phyloP scores from a whole-genome alignment of 257 asterid genomes.

The Nicotiana noctiflora region DNA sequence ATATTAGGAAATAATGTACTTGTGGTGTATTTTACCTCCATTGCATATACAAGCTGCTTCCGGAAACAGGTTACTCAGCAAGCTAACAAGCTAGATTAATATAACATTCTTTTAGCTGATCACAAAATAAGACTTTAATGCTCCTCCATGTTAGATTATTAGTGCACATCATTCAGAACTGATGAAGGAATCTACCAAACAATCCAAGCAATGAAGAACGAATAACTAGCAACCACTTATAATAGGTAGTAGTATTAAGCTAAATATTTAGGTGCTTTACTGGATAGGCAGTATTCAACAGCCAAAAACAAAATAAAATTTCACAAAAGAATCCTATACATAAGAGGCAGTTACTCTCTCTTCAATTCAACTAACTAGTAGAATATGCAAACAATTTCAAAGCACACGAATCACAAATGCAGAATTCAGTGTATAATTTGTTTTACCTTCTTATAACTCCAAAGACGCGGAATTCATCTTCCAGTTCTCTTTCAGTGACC shows the following conservation, averaged over 20 bases:
- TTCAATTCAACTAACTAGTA: too few species aligned
- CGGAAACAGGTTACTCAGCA: neutral
- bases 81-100: neutral
- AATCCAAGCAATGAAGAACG: neutral
- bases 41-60: too few species aligned
- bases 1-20: neutral
- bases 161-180: neutral
- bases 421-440: neutral
- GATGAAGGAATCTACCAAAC: neutral
- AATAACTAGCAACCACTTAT: neutral
- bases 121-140: neutral
- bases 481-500: constrained; percentile 84
- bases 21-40: neutral
- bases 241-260: neutral
- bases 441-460: constrained; percentile 78
- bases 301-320: neutral
- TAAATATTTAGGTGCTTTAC: neutral
- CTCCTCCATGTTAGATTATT: neutral
- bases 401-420: neutral
- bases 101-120: neutral
- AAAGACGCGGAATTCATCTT: constrained; percentile 77
- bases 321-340: neutral
- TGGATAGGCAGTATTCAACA: neutral
- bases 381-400: too few species aligned
- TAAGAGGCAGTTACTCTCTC: neutral